Evolutionary conservation across 2,329 filamentous ascomycete genomes (phyloP), one percentile per base, ranked within the genome.

Genomic region (Coniosporium tulheliwenetii): DNA sequence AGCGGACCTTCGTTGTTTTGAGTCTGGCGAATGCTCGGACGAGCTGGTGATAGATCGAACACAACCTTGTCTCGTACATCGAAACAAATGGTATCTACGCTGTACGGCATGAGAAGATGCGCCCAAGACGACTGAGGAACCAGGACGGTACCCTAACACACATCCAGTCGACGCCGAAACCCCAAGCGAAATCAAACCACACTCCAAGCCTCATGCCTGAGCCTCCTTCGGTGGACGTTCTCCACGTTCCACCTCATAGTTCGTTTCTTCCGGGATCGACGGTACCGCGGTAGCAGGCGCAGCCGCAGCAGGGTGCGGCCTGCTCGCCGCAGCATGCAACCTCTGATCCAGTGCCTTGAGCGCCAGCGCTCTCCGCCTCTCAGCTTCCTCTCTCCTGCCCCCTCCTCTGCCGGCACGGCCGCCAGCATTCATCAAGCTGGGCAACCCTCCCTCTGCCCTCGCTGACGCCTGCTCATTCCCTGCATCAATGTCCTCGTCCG

Each of bases 261-360:
- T 35, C 10, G 33, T 35, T 35, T 5, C 4, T 15, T 15, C 33
- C 33, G 33, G 12, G 12, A 15, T 15, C 12, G 12, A n/a, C 33
- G 33, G 14, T 2, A n/a, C 33, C 33, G 7, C 33, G 19, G 19
- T 26, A 10, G 33, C 33, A n/a, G 33, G 12, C 10, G 36, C 8
- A 13, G 36, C 36, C 3, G 13, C 19, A 7, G 16, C 13, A 15
- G 36, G 8, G 12, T 13, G n/a, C 1, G 36, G 14, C 36, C 36
- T 37, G 7, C 7, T 37, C 13, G 82, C 80, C 3, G 86, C 85
- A n/a, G 85, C 82, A 59, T 91, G 83, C 40, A 98, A 67, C 47
- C 91, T 73, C 63, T 96, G 86, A 59, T 98, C 91, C 41, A 98
- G 65, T 3, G 87, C 89, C 56, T 89, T 89, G 42, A 98, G 69